Evolutionary conservation across 1,284 basidiomycete species (phyloP), one percentile per base, ranked within the genome.

Genomic region (Sporisorium exsertum): DNA sequence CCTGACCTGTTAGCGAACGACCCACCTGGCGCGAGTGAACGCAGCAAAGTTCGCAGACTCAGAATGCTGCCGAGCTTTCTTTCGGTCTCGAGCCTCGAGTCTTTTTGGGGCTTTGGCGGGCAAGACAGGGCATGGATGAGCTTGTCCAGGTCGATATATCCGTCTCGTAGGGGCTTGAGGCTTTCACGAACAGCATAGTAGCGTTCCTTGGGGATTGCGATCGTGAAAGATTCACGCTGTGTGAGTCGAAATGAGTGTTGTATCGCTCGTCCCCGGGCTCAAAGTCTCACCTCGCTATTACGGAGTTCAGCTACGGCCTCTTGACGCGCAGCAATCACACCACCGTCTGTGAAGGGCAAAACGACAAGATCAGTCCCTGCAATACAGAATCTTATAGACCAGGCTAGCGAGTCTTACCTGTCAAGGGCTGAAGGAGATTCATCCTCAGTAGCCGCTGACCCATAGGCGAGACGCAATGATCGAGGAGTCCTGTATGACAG

Each of bases 391-490:
- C 15, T 7, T 27, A 7, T 18, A 20, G n/a, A 43, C 3, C 8
- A 8, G 8, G 1, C 8, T 9, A 24, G 15, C 16, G 20, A 16
- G 7, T 15, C 46, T 65, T 3, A 45, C 94, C 88, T 52, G 91
- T 93, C 50, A 92, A 88, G 0, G 95, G 95, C 27, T 94, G 92
- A 12, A 97, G 88, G 22, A 98, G 89, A 67, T 91, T 94, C 27
- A 91, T 89, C 57, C 93, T 89, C 33, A 97, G 87, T 33, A 95
- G 87, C 13, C 94, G 89, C 5, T 89, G 86, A 0, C 91, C 94
- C 94, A 97, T 96, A 0, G 93, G 91, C 0, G 95, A 97, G 78
- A 89, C 92, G 1, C 94, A 94, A 64, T 92, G 88, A 80, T 97
- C 92, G 53, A 97, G 86, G 45, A 86, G 64, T 5, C 85, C 86